Base-by-base conservation (phyloP, 2,329 filamentous ascomycete genomes). In the Epichloe hybrida region DNA sequence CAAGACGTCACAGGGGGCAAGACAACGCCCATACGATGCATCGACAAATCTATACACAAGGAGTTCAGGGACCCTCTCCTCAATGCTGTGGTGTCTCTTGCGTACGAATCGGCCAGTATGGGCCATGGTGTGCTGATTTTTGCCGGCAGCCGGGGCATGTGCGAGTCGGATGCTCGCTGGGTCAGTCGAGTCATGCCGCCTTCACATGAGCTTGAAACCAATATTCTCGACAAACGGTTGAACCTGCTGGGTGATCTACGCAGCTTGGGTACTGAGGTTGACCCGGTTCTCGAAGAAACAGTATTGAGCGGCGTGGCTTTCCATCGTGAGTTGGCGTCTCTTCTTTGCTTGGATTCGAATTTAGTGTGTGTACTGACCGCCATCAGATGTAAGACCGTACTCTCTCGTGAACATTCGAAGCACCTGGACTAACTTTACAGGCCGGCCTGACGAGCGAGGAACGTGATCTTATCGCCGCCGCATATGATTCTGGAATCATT, bases 111-210 rank as follows among this genome's bases (percentile, higher is more conserved):
- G 4, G 84, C 78, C 0, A 68, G 68, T n/a, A 73, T 76, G 40
- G 84, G 83, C 1, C 86, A 81, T 60, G 85, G 86, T 4, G 84
- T 78, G 4, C 70, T 90, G 36, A 77, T 90, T 1, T 90, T 90
- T 62, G 85, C 84, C 53, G 78, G 81, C 50, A 88, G 83, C 59
- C 79, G 85, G 8, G 69, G 73, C 49, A 75, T 76, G 11, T 86
- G 83, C 58, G 85, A 89, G 63, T 73, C 74, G 4, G 79, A 86
- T 58, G 83, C 85, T n/a, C 66, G 74, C 12, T 68, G 83, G 42
- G 83, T 90, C 49, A 81, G 81, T 56, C 75, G 80, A 50, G 81
- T 79, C 9, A 74, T 89, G 70, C 82, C 82, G 6, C 60, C 67
- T 5, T 59, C 69, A 4, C 59, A 69, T 15, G 69, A 74, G 46